Conservation (phyloP, 2,329 filamentous ascomycete genomes). For the Emergomyces pasteurianus region DNA sequence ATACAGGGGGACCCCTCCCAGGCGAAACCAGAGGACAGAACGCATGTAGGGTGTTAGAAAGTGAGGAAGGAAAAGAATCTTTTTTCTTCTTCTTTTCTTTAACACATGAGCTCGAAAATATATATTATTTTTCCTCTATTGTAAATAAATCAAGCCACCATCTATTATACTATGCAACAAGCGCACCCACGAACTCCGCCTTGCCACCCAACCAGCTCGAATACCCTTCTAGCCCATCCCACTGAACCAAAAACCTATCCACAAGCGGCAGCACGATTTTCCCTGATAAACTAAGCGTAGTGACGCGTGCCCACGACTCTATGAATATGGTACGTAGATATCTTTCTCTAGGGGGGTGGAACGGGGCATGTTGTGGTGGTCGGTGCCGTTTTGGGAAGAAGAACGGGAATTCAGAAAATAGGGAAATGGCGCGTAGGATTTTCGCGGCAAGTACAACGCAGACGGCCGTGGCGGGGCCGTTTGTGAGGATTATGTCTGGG, state of each 20-base stretch:
- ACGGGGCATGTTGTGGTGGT: neutral
- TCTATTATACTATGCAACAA: conserved; percentile 22
- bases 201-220: conserved; percentile 27
- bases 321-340: conserved; percentile 69
- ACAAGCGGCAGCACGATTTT: conserved; percentile 60
- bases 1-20: neutral
- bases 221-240: conserved; percentile 48
- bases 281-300: conserved; percentile 71
- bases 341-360: neutral
- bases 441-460: conserved; percentile 53
- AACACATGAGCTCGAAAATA: neutral
- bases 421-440: conserved; percentile 42
- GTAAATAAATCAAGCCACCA: neutral
- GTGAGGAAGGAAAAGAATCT: neutral
- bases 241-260: conserved; percentile 75
- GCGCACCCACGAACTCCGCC: conserved; percentile 28
- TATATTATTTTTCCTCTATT: neutral
- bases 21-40: neutral
- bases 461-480: conserved; percentile 80
- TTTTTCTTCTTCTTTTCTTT: no score
- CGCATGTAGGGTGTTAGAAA: neutral
- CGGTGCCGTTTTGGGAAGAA: conserved; percentile 6
- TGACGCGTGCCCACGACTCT: conserved; percentile 84
- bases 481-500: conserved; percentile 70
- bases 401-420: conserved; percentile 7